Evolutionary conservation across 2,329 filamentous ascomycete species (phyloP).

Genomic region (Colletotrichum truncatum): DNA sequence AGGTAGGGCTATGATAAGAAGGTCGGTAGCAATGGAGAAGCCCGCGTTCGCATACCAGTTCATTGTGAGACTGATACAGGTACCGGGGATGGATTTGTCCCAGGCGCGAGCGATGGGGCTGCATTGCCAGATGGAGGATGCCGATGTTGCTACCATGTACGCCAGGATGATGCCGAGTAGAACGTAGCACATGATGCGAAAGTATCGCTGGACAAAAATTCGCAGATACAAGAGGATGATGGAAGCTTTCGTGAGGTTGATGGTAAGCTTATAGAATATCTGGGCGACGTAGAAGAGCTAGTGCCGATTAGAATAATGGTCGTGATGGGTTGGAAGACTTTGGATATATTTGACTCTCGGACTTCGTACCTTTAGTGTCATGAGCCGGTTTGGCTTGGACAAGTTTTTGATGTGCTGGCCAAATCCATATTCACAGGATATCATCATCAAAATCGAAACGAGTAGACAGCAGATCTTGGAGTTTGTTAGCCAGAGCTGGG

Average conservation of each 20-base stretch:
- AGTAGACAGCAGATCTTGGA: constrained; percentile 44
- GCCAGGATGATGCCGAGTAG: constrained; percentile 51
- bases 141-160: constrained; percentile 56
- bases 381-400: constrained; percentile 41
- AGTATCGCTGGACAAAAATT: constrained; percentile 58
- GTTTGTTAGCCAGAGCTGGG: not conserved
- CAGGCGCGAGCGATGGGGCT: constrained; percentile 51
- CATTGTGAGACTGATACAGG: constrained; percentile 27
- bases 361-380: constrained; percentile 47
- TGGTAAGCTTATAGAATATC: constrained; percentile 62
- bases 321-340: too few relatives aligned
- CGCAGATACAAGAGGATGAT: constrained; percentile 63
- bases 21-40: constrained; percentile 32
- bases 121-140: constrained; percentile 60
- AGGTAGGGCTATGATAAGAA: constrained; percentile 32
- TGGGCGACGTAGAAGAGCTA: constrained; percentile 62
- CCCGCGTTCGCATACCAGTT: constrained; percentile 30
- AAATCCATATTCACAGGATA: constrained; percentile 51
- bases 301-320: not conserved
- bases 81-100: constrained; percentile 48
- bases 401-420: constrained; percentile 50
- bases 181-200: constrained; percentile 51
- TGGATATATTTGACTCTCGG: too few relatives aligned
- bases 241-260: constrained; percentile 62
- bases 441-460: constrained; percentile 50